Evolutionary conservation across 2,329 filamentous ascomycete species (phyloP).

Genomic region (Sarocladium brachiariae): DNA sequence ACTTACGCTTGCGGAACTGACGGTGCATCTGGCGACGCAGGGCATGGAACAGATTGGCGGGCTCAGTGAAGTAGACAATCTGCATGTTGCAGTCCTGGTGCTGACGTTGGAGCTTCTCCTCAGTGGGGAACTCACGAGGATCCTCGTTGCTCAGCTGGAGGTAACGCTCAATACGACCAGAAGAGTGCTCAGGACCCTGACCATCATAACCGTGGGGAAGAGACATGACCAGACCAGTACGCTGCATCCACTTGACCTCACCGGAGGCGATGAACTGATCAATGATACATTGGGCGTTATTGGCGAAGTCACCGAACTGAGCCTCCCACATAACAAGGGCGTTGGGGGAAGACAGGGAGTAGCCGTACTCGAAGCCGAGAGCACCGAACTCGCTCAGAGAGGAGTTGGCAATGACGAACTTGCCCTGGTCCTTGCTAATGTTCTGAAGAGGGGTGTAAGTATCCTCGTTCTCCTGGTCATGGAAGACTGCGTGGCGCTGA

Average conservation of each 20-base stretch:
- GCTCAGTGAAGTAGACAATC: conserved; percentile 94
- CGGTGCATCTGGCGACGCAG: conserved; percentile 96
- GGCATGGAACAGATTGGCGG: conserved; percentile 93
- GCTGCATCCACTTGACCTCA: conserved; percentile 98
- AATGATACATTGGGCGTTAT: conserved; percentile 98
- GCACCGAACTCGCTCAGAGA: conserved; percentile 65
- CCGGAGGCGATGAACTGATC: conserved; percentile 98
- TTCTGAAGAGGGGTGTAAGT: conserved; percentile 92
- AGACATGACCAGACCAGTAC: conserved; percentile 92
- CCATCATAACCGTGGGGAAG: conserved; percentile 97
- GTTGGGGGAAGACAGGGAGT: conserved; percentile 93
- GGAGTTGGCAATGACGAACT: conserved; percentile 96
- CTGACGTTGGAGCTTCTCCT: conserved; percentile 88
- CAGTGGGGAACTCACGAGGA: conserved; percentile 80
- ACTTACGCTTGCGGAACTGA: conserved; percentile 97
- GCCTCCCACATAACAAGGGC: conserved; percentile 99
- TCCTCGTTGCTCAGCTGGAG: conserved; percentile 97
- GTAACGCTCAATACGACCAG: conserved; percentile 93
- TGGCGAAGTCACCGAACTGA: conserved; percentile 99
- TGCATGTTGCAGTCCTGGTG: conserved; percentile 99
- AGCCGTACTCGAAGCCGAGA: conserved; percentile 97
- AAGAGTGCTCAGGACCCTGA: conserved; percentile 97
- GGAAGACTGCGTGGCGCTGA: conserved; percentile 92
- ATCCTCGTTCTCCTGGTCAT: conserved; percentile 90
- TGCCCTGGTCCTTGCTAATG: conserved; percentile 83